phyloP scores from a whole-genome alignment of 305 asterid genomes.

The Rubia balearica region DNA sequence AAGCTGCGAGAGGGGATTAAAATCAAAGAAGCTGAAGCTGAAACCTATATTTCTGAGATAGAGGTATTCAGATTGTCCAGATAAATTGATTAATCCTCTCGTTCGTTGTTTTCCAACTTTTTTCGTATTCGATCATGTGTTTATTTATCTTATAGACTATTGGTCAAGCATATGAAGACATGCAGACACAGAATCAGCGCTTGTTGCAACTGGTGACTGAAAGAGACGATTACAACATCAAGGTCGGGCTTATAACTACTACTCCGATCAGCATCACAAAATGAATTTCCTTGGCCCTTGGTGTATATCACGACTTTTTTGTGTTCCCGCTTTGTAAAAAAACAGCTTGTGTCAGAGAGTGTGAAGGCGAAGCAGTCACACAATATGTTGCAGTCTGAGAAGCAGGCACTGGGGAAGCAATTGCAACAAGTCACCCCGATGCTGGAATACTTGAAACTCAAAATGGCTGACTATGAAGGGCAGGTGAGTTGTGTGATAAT shows the following conservation, averaged over 20 bases:
- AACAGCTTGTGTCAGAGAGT: slow-evolving; percentile 88
- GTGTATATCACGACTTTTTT: neutral
- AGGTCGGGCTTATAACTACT: slow-evolving; percentile 37
- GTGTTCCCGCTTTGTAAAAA: slow-evolving; percentile 18
- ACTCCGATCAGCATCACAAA: neutral
- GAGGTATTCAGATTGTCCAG: slow-evolving; percentile 44
- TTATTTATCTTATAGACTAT: slow-evolving; percentile 44
- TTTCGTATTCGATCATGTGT: slow-evolving; percentile 12
- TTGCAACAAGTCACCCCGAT: slow-evolving; percentile 53
- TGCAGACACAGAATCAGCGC: slow-evolving; percentile 90
- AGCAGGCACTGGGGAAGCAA: slow-evolving; percentile 53
- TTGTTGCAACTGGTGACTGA: slow-evolving; percentile 66
- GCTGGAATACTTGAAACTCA: slow-evolving; percentile 53
- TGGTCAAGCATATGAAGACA: slow-evolving; percentile 94
- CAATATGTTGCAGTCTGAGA: slow-evolving; percentile 53
- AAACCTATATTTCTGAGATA: slow-evolving; percentile 80
- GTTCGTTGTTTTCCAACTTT: neutral
- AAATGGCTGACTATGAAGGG: slow-evolving; percentile 64
- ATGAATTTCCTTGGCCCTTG: neutral
- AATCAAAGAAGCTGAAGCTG: slow-evolving; percentile 80
- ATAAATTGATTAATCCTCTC: neutral
- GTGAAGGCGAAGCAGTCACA: slow-evolving; percentile 90
- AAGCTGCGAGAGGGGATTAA: slow-evolving; percentile 89
- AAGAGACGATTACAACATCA: slow-evolving; percentile 78
- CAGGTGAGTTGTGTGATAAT: slow-evolving; percentile 45